Percentiles rank a stretch among this genome's conserved stretches.
phyloP scores from a whole-genome alignment of 345 rosid species.

The Jatropha curcas region DNA sequence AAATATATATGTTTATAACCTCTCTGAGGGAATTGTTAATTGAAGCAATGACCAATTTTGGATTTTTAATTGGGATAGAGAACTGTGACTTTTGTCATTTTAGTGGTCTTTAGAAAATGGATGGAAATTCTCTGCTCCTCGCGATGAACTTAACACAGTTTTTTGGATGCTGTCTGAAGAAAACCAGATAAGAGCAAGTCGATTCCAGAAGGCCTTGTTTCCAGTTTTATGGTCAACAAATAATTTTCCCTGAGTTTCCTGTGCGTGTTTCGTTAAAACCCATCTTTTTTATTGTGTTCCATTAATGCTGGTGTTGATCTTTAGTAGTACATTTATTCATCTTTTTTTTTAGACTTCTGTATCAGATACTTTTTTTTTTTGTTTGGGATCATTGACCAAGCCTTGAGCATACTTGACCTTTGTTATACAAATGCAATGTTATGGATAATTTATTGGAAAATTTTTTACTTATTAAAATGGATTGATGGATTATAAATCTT shows the following conservation, averaged over 20 bases:
- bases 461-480: slow-evolving; percentile 7
- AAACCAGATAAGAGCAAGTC: neutral
- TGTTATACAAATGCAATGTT: neutral
- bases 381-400: neutral
- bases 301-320: neutral
- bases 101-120: neutral
- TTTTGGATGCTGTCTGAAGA: neutral
- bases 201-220: neutral
- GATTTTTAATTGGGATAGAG: neutral
- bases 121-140: neutral
- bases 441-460: neutral
- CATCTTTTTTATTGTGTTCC: neutral
- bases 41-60: neutral
- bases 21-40: neutral
- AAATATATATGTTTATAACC: neutral
- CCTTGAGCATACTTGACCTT: neutral
- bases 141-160: neutral
- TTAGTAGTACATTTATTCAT: neutral
- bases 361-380: neutral
- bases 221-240: neutral
- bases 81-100: neutral
- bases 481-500: slow-evolving; percentile 21
- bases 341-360: neutral
- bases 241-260: neutral
- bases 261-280: neutral